Evolutionary conservation across 2,329 filamentous ascomycete genomes (phyloP), one percentile per base, ranked within the genome.

Genomic region (Chrysoporthe deuterocubensis): DNA sequence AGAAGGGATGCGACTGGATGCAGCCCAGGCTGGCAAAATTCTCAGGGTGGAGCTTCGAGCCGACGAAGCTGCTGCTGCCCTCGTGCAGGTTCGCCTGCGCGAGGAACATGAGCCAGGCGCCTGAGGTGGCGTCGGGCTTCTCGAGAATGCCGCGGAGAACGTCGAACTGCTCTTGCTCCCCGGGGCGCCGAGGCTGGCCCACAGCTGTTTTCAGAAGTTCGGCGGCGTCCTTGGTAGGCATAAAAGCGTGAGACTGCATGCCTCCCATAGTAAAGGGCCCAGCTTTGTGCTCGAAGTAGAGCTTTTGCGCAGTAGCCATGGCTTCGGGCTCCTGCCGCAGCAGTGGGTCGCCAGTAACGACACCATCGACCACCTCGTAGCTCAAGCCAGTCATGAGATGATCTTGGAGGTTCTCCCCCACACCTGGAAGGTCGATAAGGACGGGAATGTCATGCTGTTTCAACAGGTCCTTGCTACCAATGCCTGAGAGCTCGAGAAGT

Each of bases 1-100:
- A 86, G 69, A 83, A 82, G 0, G 85, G 85, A 67, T 26, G 26
- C 26, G 26, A 26, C 26, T 26, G 26, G 26, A 26, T 26, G 26
- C 26, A 26, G 26, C 26, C 26, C 26, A 26, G 26, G 26, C 26
- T 26, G 26, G 26, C 26, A 26, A 26, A 26, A 26, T 26, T 26
- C 26, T 26, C 26, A 26, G 26, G 26, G 26, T 26, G 26, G 26
- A 26, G 26, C 26, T 26, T 87, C 4, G 73, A 16, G 34, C 70
- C 72, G 44, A 68, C 66, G 42, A 69, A 74, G 46, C 73, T 26
- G 26, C 26, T 26, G 26, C 26, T 2, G 26, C 26, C 26, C 26
- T 26, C 26, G 26, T 26, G 26, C 26, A 26, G 26, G 26, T 26
- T 26, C 26, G 26, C 26, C 26, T 26, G 26, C 26, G 26, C 26